Percentiles rank a stretch among this genome's conserved stretches.
phyloP scores from a whole-genome alignment of 2,329 filamentous ascomycete genomes.

The Grosmannia huntii region DNA sequence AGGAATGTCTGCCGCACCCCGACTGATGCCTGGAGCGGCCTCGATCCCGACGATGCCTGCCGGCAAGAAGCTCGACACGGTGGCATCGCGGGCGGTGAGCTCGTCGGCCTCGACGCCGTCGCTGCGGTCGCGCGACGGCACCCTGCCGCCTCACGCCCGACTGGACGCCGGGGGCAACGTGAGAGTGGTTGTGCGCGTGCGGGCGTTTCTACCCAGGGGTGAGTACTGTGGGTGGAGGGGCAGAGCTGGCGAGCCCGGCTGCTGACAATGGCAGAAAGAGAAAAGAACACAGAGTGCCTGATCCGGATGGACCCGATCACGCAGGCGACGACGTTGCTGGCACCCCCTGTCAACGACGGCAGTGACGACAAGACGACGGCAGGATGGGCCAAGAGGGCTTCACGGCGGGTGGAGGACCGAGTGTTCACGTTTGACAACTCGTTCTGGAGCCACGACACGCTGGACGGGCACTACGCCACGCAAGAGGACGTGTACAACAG shows the following conservation, averaged over 20 bases:
- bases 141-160: slow-evolving; percentile 41
- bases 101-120: slow-evolving; percentile 72
- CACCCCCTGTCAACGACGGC: slow-evolving; percentile 31
- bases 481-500: slow-evolving; percentile 84
- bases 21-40: slow-evolving; percentile 29
- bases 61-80: slow-evolving; percentile 5
- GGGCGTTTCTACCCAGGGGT: slow-evolving; percentile 71
- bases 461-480: slow-evolving; percentile 71
- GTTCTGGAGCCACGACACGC: slow-evolving; percentile 92
- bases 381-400: slow-evolving; percentile 17
- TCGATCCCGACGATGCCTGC: slow-evolving; percentile 19
- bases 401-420: slow-evolving; percentile 12
- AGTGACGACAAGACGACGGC: slow-evolving; percentile 13
- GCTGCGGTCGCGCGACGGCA: slow-evolving; percentile 58
- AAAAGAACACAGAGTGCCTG: slow-evolving; percentile 70
- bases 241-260: not conserved
- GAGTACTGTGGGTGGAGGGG: slow-evolving; percentile 13
- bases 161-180: slow-evolving; percentile 63
- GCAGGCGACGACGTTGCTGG: slow-evolving; percentile 69
- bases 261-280: slow-evolving; percentile 47
- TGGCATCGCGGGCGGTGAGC: slow-evolving; percentile 24
- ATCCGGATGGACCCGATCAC: slow-evolving; percentile 83
- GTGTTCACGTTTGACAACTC: slow-evolving; percentile 89
- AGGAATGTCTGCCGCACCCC: slow-evolving; percentile 26
- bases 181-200: slow-evolving; percentile 67